Conservation (phyloP, 306 rosid genomes). For the Cajanus cajan region DNA sequence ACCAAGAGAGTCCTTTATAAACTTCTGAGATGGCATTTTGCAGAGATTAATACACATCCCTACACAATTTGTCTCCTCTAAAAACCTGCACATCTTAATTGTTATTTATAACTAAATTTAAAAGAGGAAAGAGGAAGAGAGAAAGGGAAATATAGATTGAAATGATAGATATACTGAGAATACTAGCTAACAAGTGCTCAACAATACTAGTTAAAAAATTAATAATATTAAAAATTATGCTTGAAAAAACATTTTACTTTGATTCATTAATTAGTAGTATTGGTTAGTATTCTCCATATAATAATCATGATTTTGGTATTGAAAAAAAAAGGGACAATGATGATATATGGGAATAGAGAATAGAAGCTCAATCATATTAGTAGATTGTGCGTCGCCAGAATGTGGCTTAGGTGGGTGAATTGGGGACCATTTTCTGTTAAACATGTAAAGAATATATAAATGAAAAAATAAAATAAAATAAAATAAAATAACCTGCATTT, state of each 20-base stretch:
- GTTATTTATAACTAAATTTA: background rate
- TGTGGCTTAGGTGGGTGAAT: conserved; percentile 52
- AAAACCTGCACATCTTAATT: conserved; percentile 56
- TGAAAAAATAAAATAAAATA: background rate
- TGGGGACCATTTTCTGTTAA: conserved; percentile 26
- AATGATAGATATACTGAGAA: background rate
- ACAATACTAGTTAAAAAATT: background rate
- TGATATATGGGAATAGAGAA: conserved; percentile 38
- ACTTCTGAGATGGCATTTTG: conserved; percentile 78
- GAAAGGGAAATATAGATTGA: background rate
- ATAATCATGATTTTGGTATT: conserved; percentile 39
- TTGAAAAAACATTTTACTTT: background rate
- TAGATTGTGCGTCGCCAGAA: conserved; percentile 34
- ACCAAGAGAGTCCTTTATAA: conserved; percentile 75
- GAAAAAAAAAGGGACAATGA: conserved; percentile 30
- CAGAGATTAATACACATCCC: conserved; percentile 93
- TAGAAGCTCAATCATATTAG: conserved; percentile 40
- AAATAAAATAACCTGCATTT: conserved; percentile 73
- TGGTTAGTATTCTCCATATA: background rate
- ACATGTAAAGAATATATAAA: background rate
- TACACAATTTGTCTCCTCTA: conserved; percentile 76
- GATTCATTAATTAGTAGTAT: background rate
- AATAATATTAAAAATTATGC: background rate
- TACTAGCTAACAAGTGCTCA: background rate
- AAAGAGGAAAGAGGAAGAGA: background rate